Evolutionary conservation across 768 basidiomycete species (phyloP), one percentile per base, ranked within the genome.

Genomic region (Termitomyces sp.): DNA sequence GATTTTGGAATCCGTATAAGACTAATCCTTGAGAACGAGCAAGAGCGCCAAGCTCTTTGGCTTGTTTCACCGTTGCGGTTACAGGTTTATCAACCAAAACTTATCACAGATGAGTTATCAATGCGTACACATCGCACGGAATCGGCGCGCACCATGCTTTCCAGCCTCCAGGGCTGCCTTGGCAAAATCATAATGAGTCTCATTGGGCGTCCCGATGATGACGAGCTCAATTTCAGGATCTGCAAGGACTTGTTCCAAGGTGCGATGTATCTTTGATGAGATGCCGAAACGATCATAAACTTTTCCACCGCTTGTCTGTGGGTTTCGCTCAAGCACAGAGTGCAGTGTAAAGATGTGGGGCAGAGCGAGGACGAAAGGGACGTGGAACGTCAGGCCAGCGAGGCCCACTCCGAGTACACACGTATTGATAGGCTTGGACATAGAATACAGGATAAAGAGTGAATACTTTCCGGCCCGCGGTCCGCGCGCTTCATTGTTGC

Each of bases 81-180:
- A 91, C 79, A 4, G 91, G 91, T 68, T 93, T 93, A 67, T 92
- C 91, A 40, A 92, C 86, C 43, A 92, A 83, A 18, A 89, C 90
- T 88, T 59, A 43, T 43, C 36, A 14, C 26, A 12, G 32, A 41
- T 57, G 36, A 32, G 14, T 18, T 2, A 2, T 4, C 7, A 1
- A 23, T 4, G 49, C 30, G 32, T 23, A 50, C n/a, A 12, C 10
- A 26, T 47, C 41, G 35, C 28, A 40, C 10, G 33, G 41, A 26
- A n/a, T 48, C 26, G 10, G 16, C 48, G 47, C 57, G 26, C 41
- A 87, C 87, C 88, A 67, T 91, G 86, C 69, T 91, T 91, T 8
- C 88, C 88, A 1, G 88, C 85, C 58, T 82, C 74, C 49, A 91
- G 71, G 9, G 79, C 81, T 8, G 79, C 81, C 70, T 89, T 91